These are phyloP conservation scores for Acacia pycnantha DNA, from an alignment of 331 rosid species.

Conservation along the genomic window DNA sequence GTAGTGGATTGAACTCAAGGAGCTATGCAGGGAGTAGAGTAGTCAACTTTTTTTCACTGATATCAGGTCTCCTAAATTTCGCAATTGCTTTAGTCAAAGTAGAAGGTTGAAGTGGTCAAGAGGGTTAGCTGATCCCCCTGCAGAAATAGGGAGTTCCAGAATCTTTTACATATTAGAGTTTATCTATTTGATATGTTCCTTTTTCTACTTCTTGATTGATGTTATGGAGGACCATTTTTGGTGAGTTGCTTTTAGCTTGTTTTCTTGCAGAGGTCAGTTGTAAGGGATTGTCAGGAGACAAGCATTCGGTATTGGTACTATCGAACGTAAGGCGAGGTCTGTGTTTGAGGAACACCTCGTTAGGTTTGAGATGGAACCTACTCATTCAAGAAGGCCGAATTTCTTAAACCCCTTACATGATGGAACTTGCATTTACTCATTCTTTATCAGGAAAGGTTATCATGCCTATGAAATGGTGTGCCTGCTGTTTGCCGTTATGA, in stretches of 20 bases:
- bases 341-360: not conserved
- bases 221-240: not conserved
- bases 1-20: not conserved
- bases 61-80: not conserved
- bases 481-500: not conserved
- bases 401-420: not conserved
- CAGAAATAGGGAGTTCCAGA: not conserved
- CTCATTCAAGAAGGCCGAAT: not conserved
- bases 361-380: not conserved
- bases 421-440: not conserved
- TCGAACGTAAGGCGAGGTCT: not conserved
- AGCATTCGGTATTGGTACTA: not conserved
- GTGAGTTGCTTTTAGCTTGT: not conserved
- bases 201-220: not conserved
- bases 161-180: not conserved
- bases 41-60: not conserved
- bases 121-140: not conserved
- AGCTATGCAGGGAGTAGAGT: not conserved
- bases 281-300: not conserved
- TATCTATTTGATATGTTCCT: not conserved
- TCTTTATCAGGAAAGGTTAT: not conserved
- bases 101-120: not conserved
- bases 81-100: not conserved
- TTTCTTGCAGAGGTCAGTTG: not conserved
- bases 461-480: not conserved